phyloP scores from a whole-genome alignment of 2,329 filamentous ascomycete species.

The Didymella segeticola region DNA sequence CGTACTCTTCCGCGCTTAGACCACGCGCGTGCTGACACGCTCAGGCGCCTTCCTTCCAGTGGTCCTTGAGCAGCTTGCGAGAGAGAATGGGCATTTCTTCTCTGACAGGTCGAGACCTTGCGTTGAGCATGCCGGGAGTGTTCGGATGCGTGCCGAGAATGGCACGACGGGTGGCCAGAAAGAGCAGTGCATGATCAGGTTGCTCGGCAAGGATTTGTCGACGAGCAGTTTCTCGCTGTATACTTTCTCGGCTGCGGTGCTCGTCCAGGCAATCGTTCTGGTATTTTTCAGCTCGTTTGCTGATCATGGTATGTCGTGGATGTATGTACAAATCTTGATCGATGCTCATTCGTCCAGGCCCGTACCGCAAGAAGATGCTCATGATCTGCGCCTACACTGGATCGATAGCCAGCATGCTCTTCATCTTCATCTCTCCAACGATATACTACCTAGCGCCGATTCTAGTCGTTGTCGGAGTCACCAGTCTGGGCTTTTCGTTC shows the following conservation, averaged over 20 bases:
- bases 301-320: conserved; percentile 72
- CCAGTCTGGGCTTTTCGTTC: conserved; percentile 91
- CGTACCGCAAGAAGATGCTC: conserved; percentile 83
- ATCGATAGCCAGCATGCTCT: conserved; percentile 78
- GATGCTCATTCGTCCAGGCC: conserved; percentile 38
- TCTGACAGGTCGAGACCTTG: conserved; percentile 78
- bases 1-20: conserved; percentile 34
- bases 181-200: conserved; percentile 76
- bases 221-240: conserved; percentile 96
- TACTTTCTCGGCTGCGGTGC: conserved; percentile 86
- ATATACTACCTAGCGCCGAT: conserved; percentile 81
- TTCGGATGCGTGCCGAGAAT: conserved; percentile 18
- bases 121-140: conserved; percentile 58
- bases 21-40: background rate
- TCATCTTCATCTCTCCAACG: conserved; percentile 75
- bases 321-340: background rate
- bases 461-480: conserved; percentile 84
- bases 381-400: conserved; percentile 81
- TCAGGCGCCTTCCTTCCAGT: conserved; percentile 91
- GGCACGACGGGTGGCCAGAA: conserved; percentile 27
- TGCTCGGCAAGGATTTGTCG: conserved; percentile 82
- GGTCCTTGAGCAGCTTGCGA: conserved; percentile 84
- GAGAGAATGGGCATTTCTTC: conserved; percentile 84
- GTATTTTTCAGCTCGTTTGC: conserved; percentile 93
- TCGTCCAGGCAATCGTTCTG: conserved; percentile 85